Evolutionary conservation across 2,329 filamentous ascomycete genomes (phyloP).

Genomic region (Paracorniculantispora psalliotae): DNA sequence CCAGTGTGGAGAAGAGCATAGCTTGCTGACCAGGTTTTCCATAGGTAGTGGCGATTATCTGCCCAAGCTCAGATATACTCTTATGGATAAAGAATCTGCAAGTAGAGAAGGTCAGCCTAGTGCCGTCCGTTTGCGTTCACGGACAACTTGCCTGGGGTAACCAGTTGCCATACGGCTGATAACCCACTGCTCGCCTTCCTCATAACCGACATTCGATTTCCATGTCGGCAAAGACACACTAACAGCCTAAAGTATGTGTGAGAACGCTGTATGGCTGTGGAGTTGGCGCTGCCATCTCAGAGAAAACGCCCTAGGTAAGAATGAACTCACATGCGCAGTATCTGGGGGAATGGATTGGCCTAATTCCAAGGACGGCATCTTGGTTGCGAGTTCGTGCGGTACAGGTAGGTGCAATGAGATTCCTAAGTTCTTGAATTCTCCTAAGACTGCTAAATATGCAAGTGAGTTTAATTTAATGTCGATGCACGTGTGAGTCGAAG

Average conservation of each 20-base stretch:
- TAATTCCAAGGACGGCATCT: conserved; percentile 47
- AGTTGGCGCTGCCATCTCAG: neutral
- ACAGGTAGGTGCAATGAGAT: neutral
- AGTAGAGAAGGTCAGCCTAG: conserved; percentile 12
- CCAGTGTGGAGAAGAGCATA: conserved; percentile 75
- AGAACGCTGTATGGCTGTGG: neutral
- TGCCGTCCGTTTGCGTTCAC: neutral
- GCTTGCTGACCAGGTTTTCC: conserved; percentile 60
- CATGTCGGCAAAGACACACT: conserved; percentile 95
- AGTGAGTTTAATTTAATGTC: no score
- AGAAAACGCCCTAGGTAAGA: neutral
- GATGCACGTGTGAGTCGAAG: conserved; percentile 2
- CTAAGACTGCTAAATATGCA: no score
- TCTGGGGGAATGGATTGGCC: conserved; percentile 73
- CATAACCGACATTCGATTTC: conserved; percentile 85
- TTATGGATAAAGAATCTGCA: conserved; percentile 85
- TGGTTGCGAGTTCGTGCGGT: neutral
- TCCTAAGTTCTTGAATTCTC: neutral
- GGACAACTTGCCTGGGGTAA: conserved; percentile 66
- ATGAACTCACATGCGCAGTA: conserved; percentile 66
- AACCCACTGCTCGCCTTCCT: conserved; percentile 89
- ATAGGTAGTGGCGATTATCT: conserved; percentile 60
- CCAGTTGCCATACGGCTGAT: conserved; percentile 78
- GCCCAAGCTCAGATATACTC: conserved; percentile 68
- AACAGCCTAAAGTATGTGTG: conserved; percentile 60